These are phyloP conservation scores for Ziziphus jujuba DNA, from an alignment of 306 rosid genomes.

Conservation along the genomic window DNA sequence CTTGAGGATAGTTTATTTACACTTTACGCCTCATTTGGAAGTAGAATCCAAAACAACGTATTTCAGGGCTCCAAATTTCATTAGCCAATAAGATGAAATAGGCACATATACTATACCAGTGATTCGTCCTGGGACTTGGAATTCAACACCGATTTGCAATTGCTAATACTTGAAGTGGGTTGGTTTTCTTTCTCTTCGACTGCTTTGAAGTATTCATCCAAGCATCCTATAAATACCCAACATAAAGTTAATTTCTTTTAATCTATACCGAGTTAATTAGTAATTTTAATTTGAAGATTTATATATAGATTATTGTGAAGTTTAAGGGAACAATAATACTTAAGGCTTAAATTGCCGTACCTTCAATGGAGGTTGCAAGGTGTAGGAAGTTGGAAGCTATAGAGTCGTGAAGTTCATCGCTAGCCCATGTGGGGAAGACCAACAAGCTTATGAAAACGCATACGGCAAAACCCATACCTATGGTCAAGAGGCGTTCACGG, in stretches of 20 bases:
- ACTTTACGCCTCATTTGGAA: too few species aligned
- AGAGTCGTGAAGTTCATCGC: conserved; percentile 84
- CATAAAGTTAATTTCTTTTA: too few species aligned
- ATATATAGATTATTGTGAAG: too few species aligned
- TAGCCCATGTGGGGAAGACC: conserved; percentile 78
- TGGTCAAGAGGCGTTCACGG: conserved; percentile 58
- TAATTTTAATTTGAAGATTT: too few species aligned
- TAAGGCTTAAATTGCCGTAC: too few species aligned
- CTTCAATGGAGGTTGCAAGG: conserved; percentile 66
- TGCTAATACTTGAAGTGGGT: conserved; percentile 1
- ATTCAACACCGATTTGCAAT: conserved; percentile 64
- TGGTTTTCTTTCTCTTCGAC: conserved; percentile 41
- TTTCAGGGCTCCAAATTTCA: too few species aligned
- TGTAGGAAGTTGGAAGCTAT: conserved; percentile 41
- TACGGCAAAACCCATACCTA: conserved; percentile 61
- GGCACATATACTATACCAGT: conserved; percentile 42
- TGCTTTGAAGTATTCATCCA: conserved; percentile 49
- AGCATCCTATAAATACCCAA: conserved; percentile 44
- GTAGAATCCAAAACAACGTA: too few species aligned
- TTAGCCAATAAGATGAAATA: conserved; percentile 5
- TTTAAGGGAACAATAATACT: too few species aligned
- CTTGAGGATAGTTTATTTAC: too few species aligned
- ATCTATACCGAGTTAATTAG: too few species aligned
- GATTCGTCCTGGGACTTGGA: conserved; percentile 75
- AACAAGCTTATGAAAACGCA: conserved; percentile 60